A percentile compares a stretch with the other conserved stretches of the same genome.
phyloP scores from a whole-genome alignment of 2,329 filamentous ascomycete species.

The Zalaria obscura region DNA sequence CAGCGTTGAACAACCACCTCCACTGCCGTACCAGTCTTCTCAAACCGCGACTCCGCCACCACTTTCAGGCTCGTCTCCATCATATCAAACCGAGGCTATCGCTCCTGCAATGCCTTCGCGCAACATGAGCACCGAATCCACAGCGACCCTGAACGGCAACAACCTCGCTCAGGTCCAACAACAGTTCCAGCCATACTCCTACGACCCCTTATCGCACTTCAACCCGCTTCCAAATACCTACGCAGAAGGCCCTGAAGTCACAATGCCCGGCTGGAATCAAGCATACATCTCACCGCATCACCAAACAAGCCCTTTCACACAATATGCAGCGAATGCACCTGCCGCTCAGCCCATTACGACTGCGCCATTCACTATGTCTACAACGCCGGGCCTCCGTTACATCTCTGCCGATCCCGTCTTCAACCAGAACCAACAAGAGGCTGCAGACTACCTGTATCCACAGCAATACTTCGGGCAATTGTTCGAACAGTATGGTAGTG shows the following conservation, averaged over 20 bases:
- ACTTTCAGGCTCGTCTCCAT: not conserved
- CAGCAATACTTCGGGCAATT: conserved; percentile 4
- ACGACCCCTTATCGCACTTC: conserved; percentile 8
- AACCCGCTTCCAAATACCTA: conserved; percentile 16
- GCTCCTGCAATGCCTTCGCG: too few relatives aligned
- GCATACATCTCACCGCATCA: conserved; percentile 1
- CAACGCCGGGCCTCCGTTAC: not conserved
- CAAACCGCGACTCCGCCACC: conserved; percentile 3
- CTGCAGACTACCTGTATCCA: conserved; percentile 2
- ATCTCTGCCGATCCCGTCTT: conserved; percentile 1
- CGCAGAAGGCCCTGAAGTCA: conserved; percentile 10
- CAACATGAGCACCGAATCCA: too few relatives aligned
- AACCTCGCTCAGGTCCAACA: too few relatives aligned
- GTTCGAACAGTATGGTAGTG: conserved; percentile 14
- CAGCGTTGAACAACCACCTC: conserved; percentile 16
- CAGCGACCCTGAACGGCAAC: too few relatives aligned
- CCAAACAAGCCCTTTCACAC: too few relatives aligned
- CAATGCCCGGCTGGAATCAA: conserved; percentile 5
- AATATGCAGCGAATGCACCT: not conserved
- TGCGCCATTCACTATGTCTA: not conserved
- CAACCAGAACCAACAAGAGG: conserved; percentile 1
- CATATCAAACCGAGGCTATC: not conserved
- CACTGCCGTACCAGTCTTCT: conserved; percentile 13
- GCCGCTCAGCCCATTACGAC: not conserved
- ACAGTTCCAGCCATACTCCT: conserved; percentile 2